phyloP scores from a whole-genome alignment of 1,284 basidiomycete species.

The Trametes versicolor region DNA sequence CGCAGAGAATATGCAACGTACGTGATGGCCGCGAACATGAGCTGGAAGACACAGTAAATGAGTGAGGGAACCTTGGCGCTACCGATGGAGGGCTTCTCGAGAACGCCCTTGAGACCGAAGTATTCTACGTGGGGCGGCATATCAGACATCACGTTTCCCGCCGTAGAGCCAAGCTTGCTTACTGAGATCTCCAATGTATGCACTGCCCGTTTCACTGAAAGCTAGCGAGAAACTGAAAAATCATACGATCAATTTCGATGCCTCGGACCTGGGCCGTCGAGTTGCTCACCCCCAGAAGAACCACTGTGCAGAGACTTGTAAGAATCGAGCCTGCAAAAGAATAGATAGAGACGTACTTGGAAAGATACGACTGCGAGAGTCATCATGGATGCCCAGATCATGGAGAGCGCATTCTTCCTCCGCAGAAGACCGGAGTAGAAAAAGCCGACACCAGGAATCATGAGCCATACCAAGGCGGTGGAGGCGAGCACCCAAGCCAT shows the following conservation, averaged over 20 bases:
- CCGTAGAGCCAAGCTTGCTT: slow-evolving; percentile 16
- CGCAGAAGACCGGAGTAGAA: slow-evolving; percentile 90
- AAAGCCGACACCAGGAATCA: slow-evolving; percentile 91
- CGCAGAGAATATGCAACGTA: slow-evolving; percentile 44
- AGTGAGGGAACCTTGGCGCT: slow-evolving; percentile 81
- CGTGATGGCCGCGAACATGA: slow-evolving; percentile 91
- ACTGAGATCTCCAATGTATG: slow-evolving; percentile 54
- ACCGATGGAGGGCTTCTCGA: slow-evolving; percentile 81
- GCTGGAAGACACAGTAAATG: slow-evolving; percentile 90
- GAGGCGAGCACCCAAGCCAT: slow-evolving; percentile 81
- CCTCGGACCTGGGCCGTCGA: not conserved
- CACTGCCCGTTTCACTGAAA: slow-evolving; percentile 58
- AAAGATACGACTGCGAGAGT: slow-evolving; percentile 68
- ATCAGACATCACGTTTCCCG: not conserved
- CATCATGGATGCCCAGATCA: slow-evolving; percentile 89
- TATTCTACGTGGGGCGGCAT: slow-evolving; percentile 55
- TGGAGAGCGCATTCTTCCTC: slow-evolving; percentile 92
- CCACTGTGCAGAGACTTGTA: slow-evolving; percentile 42
- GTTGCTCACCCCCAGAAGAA: slow-evolving; percentile 56
- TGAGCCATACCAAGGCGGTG: slow-evolving; percentile 87
- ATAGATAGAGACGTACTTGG: slow-evolving; percentile 43
- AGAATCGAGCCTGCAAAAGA: not conserved
- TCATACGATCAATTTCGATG: slow-evolving; percentile 1
- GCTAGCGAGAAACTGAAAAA: slow-evolving; percentile 51
- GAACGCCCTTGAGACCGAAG: slow-evolving; percentile 87